Percentiles rank a stretch among this genome's conserved stretches.
These are phyloP conservation scores for Fusarium haematococcum DNA, from an alignment of 2,329 filamentous ascomycete species.

Conservation along the genomic window DNA sequence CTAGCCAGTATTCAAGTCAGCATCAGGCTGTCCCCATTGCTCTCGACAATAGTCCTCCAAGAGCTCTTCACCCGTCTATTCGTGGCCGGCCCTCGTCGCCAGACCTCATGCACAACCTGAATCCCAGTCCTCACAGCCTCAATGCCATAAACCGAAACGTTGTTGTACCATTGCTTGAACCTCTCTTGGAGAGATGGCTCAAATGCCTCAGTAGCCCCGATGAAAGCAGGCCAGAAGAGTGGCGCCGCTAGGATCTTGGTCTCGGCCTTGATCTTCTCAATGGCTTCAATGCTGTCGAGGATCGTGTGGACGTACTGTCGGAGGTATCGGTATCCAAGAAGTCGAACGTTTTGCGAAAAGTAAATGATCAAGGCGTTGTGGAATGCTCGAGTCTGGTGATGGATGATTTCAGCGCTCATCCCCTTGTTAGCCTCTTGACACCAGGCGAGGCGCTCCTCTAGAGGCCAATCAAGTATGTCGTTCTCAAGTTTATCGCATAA, in stretches of 20 bases:
- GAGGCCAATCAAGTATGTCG: conserved; percentile 21
- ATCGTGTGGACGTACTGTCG: conserved; percentile 31
- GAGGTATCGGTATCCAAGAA: conserved; percentile 31
- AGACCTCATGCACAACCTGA: conserved; percentile 34
- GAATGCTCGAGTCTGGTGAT: conserved; percentile 33
- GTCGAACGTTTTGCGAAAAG: conserved; percentile 35
- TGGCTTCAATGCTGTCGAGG: conserved; percentile 33
- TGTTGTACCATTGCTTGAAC: conserved; percentile 35
- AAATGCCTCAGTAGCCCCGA: conserved; percentile 38
- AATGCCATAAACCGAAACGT: conserved; percentile 36
- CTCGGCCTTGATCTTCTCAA: conserved; percentile 38
- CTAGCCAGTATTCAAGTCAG: neutral
- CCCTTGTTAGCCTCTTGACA: neutral
- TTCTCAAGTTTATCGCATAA: conserved; percentile 19
- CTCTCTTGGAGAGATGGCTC: conserved; percentile 30
- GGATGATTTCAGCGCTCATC: conserved; percentile 18
- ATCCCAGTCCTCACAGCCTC: conserved; percentile 39
- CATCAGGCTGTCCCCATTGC: neutral
- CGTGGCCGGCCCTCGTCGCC: conserved; percentile 23
- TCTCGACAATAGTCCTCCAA: neutral
- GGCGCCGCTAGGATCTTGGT: conserved; percentile 34
- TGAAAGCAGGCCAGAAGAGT: conserved; percentile 41
- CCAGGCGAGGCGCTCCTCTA: neutral
- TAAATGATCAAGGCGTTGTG: conserved; percentile 45
- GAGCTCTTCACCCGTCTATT: neutral